phyloP scores from a whole-genome alignment of 2,329 filamentous ascomycete genomes.

The Xylariomycetidae sp. region DNA sequence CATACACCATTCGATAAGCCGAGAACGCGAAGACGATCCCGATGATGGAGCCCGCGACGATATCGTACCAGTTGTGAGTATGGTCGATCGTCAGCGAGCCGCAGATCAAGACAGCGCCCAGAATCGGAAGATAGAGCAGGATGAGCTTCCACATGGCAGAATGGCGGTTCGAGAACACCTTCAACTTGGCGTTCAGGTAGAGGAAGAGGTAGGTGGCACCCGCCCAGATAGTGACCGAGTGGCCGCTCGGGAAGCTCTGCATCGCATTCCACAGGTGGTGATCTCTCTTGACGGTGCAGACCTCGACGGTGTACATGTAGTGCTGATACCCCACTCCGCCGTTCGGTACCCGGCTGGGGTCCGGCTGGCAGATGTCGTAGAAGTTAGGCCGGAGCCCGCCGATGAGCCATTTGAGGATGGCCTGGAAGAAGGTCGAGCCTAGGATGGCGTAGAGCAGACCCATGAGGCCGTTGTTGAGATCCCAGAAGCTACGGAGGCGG shows the following conservation, averaged over 20 bases:
- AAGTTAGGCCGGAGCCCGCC: slow-evolving; percentile 62
- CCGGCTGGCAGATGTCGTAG: slow-evolving; percentile 59
- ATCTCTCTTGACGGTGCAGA: slow-evolving; percentile 55
- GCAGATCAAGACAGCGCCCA: slow-evolving; percentile 56
- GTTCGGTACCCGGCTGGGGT: slow-evolving; percentile 33
- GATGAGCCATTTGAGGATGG: slow-evolving; percentile 62
- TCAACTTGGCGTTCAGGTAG: slow-evolving; percentile 69
- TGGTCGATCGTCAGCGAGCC: slow-evolving; percentile 60
- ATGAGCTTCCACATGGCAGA: slow-evolving; percentile 64
- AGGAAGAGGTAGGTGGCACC: slow-evolving; percentile 61
- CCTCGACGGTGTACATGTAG: slow-evolving; percentile 60
- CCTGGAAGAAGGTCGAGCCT: slow-evolving; percentile 58
- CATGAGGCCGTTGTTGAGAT: slow-evolving; percentile 57
- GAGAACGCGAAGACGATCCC: slow-evolving; percentile 59
- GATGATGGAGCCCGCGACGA: slow-evolving; percentile 59
- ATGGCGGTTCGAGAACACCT: slow-evolving; percentile 63
- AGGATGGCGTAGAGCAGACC: slow-evolving; percentile 58
- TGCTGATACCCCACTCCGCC: slow-evolving; percentile 47
- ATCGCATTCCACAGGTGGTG: slow-evolving; percentile 55
- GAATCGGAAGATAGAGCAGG: slow-evolving; percentile 52
- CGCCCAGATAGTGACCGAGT: slow-evolving; percentile 61
- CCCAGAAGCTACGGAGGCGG: slow-evolving; percentile 53
- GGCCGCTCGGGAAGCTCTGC: slow-evolving; percentile 64
- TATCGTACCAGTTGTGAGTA: slow-evolving; percentile 67
- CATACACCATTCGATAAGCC: slow-evolving; percentile 62